Evolutionary conservation across 352 stramenopile genomes (phyloP), one percentile per base, ranked within the genome.

Genomic region (Globisporangium orthogonon): DNA sequence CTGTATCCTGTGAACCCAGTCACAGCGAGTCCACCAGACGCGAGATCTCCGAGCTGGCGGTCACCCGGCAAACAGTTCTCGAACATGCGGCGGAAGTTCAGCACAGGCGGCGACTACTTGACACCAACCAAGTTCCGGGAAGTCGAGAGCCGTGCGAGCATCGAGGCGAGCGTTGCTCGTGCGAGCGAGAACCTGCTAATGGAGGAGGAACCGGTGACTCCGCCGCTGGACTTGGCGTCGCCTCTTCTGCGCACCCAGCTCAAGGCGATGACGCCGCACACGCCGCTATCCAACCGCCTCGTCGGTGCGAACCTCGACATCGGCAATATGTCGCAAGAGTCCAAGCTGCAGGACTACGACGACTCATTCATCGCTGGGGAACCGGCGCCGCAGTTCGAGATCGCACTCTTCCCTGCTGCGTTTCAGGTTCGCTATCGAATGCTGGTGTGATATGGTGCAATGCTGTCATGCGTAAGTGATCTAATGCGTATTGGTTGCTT

Each of bases 191-290:
- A 70, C 31, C 10, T 78, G 3, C 49, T 77, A 35, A 68, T 76
- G 7, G 74, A 85, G 44, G 81, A 91, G 17, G 82, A 80, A 23
- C 76, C 76, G 0, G 67, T 70, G 56, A 88, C 78, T 0, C 78
- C 82, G 23, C 69, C 78, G 0, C 80, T 91, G 15, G 75, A 84
- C 54, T 68, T 93, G 69, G 66, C 74, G n/a, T 94, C 85, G 17
- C 85, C 85, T 1, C 66, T 94, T 51, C 63, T 94, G 35, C 77
- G 76, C 9, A 94, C 85, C 2, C 76, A 88, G 58, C 69, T 94
- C 10, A 91, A 89, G 58, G 85, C 76, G 5, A 89, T 94, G 80
- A 92, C 80, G 6, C 82, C 82, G 17, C 80, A 89, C 52, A 94
- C 85, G 6, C 85, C 85, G 54, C 61, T 94, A 14, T 94, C 84